Evolutionary conservation across 2,329 filamentous ascomycete genomes (phyloP).

Genomic region (Fusarium goolgardi): DNA sequence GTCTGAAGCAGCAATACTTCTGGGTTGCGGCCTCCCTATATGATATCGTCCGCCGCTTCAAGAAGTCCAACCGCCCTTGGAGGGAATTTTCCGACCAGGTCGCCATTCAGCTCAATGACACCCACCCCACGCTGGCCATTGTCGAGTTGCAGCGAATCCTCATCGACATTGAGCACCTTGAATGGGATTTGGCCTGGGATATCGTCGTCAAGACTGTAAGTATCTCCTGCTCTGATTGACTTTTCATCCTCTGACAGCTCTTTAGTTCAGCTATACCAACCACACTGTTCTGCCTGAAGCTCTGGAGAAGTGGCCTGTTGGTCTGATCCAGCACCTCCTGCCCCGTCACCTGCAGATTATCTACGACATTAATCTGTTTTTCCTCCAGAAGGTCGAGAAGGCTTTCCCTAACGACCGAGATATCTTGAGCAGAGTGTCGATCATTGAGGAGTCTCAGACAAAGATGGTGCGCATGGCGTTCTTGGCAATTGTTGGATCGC

Average conservation of each 20-base stretch:
- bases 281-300: conserved; percentile 98
- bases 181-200: conserved; percentile 92
- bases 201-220: conserved; percentile 77
- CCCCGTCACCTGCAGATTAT: conserved; percentile 97
- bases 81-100: conserved; percentile 92
- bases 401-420: conserved; percentile 91
- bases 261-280: conserved; percentile 92
- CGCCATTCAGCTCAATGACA: conserved; percentile 98
- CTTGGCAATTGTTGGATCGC: conserved; percentile 93
- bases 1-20: conserved; percentile 99
- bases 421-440: conserved; percentile 86
- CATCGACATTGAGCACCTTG: conserved; percentile 86
- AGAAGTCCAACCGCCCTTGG: conserved; percentile 94
- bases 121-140: conserved; percentile 94
- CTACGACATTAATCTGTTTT: conserved; percentile 96
- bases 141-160: conserved; percentile 96
- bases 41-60: conserved; percentile 97
- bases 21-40: conserved; percentile 98
- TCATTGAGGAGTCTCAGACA: conserved; percentile 95
- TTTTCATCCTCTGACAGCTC: conserved; percentile 25
- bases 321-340: conserved; percentile 89
- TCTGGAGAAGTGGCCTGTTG: conserved; percentile 97
- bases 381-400: conserved; percentile 91
- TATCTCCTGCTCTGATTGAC: conserved; percentile 17
- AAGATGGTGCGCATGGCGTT: conserved; percentile 99